These are phyloP conservation scores for Magnusiomyces starmeri DNA, from an alignment of 1,139 yeast genomes.

Conservation along the genomic window DNA sequence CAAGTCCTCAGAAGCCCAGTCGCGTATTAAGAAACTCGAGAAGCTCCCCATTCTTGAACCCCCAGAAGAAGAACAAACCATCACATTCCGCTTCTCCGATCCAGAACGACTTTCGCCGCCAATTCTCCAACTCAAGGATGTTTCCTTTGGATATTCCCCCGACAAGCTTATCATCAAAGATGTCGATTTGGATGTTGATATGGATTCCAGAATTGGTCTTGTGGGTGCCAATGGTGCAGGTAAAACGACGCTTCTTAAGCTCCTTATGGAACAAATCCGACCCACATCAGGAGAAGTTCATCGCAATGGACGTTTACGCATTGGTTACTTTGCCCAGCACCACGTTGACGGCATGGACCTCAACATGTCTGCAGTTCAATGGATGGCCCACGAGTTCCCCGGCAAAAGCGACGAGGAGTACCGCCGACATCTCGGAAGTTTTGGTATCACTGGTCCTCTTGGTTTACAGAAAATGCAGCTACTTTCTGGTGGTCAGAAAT, in stretches of 20 bases:
- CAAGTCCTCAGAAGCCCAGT: conserved; percentile 93
- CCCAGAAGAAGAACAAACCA: conserved; percentile 84
- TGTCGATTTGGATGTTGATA: conserved; percentile 84
- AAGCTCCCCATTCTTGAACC: conserved; percentile 87
- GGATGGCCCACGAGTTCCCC: conserved; percentile 88
- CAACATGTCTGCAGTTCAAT: conserved; percentile 76
- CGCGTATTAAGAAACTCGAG: conserved; percentile 92
- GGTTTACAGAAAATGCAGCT: conserved; percentile 87
- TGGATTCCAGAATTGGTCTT: conserved; percentile 90
- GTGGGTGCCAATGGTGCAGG: conserved; percentile 99
- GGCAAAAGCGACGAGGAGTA: conserved; percentile 96
- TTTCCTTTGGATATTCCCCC: conserved; percentile 75
- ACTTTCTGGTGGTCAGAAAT: conserved; percentile 95
- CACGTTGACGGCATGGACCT: conserved; percentile 98
- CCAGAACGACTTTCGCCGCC: conserved; percentile 94
- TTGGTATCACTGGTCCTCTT: conserved; percentile 91
- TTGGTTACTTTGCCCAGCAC: conserved; percentile 98
- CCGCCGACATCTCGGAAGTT: conserved; percentile 92
- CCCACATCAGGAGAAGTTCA: conserved; percentile 74
- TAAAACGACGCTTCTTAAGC: conserved; percentile 86
- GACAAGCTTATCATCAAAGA: conserved; percentile 54
- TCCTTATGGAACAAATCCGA: conserved; percentile 66
- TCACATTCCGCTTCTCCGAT: conserved; percentile 89
- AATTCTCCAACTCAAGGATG: conserved; percentile 78
- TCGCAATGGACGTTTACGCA: conserved; percentile 77